phyloP scores from a whole-genome alignment of 169 alveolate species.

The Plasmodium falciparum region DNA sequence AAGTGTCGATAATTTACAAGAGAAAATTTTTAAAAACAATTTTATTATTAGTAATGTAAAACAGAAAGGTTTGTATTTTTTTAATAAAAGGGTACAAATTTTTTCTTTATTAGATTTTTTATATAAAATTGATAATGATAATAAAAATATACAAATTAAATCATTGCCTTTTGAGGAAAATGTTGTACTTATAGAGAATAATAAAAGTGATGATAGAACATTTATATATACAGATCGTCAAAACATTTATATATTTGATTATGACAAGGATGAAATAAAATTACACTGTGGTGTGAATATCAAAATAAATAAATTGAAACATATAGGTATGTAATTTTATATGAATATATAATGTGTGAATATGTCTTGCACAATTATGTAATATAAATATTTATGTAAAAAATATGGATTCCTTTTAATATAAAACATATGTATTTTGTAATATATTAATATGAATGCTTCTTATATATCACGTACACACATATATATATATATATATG shows the following conservation, averaged over 20 bases:
- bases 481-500: background rate
- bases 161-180: conserved; percentile 55
- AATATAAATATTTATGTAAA: background rate
- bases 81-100: conserved; percentile 35
- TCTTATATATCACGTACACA: background rate
- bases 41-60: conserved; percentile 59
- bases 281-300: conserved; percentile 10
- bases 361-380: background rate
- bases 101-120: conserved; percentile 68
- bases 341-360: background rate
- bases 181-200: conserved; percentile 43
- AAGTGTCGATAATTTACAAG: conserved; percentile 5
- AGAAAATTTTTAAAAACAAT: conserved; percentile 8
- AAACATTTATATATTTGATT: conserved; percentile 58
- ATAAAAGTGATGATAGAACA: conserved; percentile 39
- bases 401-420: background rate
- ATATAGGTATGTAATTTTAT: conserved; percentile 17
- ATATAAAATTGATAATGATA: conserved; percentile 66
- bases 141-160: conserved; percentile 48
- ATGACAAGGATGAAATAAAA: conserved; percentile 43
- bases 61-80: conserved; percentile 52
- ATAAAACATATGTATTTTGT: too few species aligned
- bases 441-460: background rate
- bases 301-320: conserved; percentile 10
- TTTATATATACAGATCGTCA: conserved; percentile 48